These are phyloP conservation scores for Myriosclerotinia scirpicola DNA, from an alignment of 2,329 filamentous ascomycete genomes.

Conservation along the genomic window DNA sequence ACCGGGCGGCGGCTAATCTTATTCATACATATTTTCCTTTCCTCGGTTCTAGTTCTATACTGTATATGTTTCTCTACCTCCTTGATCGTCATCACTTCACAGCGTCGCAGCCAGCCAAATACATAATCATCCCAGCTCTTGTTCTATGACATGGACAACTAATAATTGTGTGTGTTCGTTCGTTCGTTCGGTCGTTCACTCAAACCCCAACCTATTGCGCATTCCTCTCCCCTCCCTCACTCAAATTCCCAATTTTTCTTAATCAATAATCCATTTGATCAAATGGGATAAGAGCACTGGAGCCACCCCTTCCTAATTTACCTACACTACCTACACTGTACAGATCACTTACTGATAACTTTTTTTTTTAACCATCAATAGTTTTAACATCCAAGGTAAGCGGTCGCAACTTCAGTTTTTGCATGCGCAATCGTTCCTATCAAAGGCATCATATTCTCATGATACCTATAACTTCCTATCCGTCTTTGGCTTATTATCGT, in stretches of 20 bases:
- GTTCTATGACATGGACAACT: no score
- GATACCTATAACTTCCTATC: slow-evolving; percentile 6
- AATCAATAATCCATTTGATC: background rate
- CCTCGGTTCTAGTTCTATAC: no score
- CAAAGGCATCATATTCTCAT: slow-evolving; percentile 14
- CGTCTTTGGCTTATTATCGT: slow-evolving; percentile 13
- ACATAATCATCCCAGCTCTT: background rate
- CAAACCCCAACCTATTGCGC: slow-evolving; percentile 2
- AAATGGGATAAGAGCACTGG: slow-evolving; percentile 14
- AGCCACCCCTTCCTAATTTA: slow-evolving; percentile 19
- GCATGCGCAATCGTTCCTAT: slow-evolving; percentile 14
- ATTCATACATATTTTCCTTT: no score
- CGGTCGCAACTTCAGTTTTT: slow-evolving; percentile 20
- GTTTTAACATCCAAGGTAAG: slow-evolving; percentile 9
- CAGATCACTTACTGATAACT: slow-evolving; percentile 3
- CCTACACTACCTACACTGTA: background rate
- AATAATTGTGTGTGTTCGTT: background rate
- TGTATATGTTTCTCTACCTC: no score
- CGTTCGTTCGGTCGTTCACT: slow-evolving; percentile 1
- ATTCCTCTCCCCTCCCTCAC: slow-evolving; percentile 12
- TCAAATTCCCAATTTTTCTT: slow-evolving; percentile 21
- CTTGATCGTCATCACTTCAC: no score
- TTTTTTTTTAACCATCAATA: slow-evolving; percentile 16
- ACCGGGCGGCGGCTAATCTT: no score
- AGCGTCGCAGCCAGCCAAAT: no score